A percentile compares a stretch with the other conserved stretches of the same genome.
These are phyloP conservation scores for Xylariales sp. DNA, from an alignment of 2,329 filamentous ascomycete genomes.

Conservation along the genomic window DNA sequence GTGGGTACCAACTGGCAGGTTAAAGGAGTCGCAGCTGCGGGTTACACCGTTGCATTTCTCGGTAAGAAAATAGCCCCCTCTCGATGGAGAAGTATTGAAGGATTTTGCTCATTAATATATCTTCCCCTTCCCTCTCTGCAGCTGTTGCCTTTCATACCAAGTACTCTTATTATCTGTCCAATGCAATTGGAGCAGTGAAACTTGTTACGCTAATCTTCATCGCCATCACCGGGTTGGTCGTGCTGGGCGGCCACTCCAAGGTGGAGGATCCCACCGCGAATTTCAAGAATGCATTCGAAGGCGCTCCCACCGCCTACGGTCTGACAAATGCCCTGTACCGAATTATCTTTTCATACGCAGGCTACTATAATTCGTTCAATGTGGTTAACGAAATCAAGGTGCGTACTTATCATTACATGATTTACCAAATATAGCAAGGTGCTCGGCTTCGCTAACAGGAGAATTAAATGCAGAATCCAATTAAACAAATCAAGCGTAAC, in stretches of 20 bases:
- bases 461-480: too few species aligned
- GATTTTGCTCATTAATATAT: too few species aligned
- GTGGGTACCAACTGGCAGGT: conserved; percentile 2
- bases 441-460: too few species aligned
- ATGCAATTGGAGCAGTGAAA: conserved; percentile 44
- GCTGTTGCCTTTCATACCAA: conserved; percentile 41
- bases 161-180: conserved; percentile 38
- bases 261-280: conserved; percentile 39
- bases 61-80: too few species aligned
- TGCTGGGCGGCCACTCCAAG: conserved; percentile 42
- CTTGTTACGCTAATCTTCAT: conserved; percentile 46
- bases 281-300: conserved; percentile 41
- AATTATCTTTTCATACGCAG: conserved; percentile 54
- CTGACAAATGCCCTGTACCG: conserved; percentile 51
- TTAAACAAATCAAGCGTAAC: conserved; percentile 47
- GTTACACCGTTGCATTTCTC: conserved; percentile 4
- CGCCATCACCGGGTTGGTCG: conserved; percentile 42
- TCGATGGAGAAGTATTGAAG: too few species aligned
- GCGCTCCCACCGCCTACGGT: conserved; percentile 26
- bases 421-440: too few species aligned
- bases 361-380: conserved; percentile 57
- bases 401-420: conserved; percentile 16
- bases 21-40: conserved; percentile 6
- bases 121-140: too few species aligned
- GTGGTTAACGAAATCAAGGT: conserved; percentile 56